A percentile compares a stretch with the other conserved stretches of the same genome.
These are phyloP conservation scores for Rhizopogon vulgaris DNA, from an alignment of 768 basidiomycete species.

Conservation along the genomic window DNA sequence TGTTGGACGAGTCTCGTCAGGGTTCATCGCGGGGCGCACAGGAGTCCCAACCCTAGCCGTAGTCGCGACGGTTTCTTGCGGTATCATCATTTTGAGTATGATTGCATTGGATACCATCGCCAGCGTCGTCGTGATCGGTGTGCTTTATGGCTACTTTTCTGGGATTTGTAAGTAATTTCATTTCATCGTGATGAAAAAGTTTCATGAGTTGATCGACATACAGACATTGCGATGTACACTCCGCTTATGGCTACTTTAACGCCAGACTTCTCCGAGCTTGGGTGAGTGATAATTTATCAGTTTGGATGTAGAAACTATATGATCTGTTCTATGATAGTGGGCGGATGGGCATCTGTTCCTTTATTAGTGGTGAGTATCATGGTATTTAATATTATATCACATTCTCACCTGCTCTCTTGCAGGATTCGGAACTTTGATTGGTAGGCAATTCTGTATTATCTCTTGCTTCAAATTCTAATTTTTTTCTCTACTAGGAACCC, in stretches of 20 bases:
- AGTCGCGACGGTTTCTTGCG: constrained; percentile 24
- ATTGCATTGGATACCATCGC: constrained; percentile 26
- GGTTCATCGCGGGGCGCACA: constrained; percentile 31
- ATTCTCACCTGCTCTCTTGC: not conserved
- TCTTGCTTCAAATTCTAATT: constrained; percentile 3
- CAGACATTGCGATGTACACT: constrained; percentile 34
- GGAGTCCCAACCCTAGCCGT: constrained; percentile 40
- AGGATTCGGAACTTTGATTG: not conserved
- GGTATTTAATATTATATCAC: not conserved
- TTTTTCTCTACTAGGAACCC: constrained; percentile 42
- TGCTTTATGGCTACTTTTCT: constrained; percentile 41
- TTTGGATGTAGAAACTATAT: too few species aligned
- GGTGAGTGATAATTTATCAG: constrained; percentile 18
- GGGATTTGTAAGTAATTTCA: constrained; percentile 29
- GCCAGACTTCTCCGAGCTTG: constrained; percentile 42
- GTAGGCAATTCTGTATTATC: not conserved
- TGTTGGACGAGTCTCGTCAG: constrained; percentile 44
- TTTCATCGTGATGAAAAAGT: not conserved
- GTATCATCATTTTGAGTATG: constrained; percentile 37
- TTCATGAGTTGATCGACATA: too few species aligned
- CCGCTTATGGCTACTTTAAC: constrained; percentile 41
- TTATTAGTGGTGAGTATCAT: not conserved
- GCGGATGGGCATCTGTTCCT: not conserved
- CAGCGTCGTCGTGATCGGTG: constrained; percentile 29
- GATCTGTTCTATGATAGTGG: not conserved